Evolutionary conservation across 345 rosid species (phyloP).

Genomic region (Pugionium dolabratum): DNA sequence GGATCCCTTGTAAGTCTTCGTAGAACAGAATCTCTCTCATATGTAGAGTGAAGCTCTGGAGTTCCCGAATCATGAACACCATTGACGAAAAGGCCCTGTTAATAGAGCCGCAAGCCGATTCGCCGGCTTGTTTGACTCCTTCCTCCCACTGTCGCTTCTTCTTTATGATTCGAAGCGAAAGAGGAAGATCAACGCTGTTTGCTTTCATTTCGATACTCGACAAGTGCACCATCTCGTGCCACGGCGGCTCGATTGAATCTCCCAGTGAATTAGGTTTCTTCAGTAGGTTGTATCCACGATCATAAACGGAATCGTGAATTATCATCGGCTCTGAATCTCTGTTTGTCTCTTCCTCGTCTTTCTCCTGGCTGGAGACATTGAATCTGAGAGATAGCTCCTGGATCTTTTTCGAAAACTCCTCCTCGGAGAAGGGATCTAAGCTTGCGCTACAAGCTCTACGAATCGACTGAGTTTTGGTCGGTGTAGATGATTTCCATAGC

Average conservation of each 20-base stretch:
- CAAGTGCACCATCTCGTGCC: slow-evolving; percentile 44
- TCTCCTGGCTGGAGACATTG: slow-evolving; percentile 46
- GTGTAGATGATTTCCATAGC: slow-evolving; percentile 39
- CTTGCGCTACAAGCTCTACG: slow-evolving; percentile 60
- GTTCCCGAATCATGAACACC: slow-evolving; percentile 90
- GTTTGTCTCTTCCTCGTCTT: slow-evolving; percentile 5
- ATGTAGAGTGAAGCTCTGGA: slow-evolving; percentile 70
- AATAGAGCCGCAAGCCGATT: slow-evolving; percentile 66
- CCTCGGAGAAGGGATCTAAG: slow-evolving; percentile 63
- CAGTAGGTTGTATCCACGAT: slow-evolving; percentile 24
- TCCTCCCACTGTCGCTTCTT: slow-evolving; percentile 77
- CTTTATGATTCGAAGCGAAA: slow-evolving; percentile 76
- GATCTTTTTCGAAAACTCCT: slow-evolving; percentile 67
- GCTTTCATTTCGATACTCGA: slow-evolving; percentile 79
- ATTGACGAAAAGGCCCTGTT: slow-evolving; percentile 86
- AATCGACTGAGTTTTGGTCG: slow-evolving; percentile 27
- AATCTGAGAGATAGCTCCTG: slow-evolving; percentile 59
- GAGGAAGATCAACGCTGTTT: slow-evolving; percentile 76
- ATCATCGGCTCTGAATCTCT: slow-evolving; percentile 11
- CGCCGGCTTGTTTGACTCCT: slow-evolving; percentile 60
- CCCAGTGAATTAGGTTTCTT: slow-evolving; percentile 7
- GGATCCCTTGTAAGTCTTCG: slow-evolving; percentile 71
- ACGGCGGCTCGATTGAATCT: slow-evolving; percentile 40
- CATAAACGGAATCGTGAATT: slow-evolving; percentile 13
- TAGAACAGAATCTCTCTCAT: slow-evolving; percentile 69